phyloP scores from a whole-genome alignment of 257 asterid genomes.

The Euphrasia confusa region DNA sequence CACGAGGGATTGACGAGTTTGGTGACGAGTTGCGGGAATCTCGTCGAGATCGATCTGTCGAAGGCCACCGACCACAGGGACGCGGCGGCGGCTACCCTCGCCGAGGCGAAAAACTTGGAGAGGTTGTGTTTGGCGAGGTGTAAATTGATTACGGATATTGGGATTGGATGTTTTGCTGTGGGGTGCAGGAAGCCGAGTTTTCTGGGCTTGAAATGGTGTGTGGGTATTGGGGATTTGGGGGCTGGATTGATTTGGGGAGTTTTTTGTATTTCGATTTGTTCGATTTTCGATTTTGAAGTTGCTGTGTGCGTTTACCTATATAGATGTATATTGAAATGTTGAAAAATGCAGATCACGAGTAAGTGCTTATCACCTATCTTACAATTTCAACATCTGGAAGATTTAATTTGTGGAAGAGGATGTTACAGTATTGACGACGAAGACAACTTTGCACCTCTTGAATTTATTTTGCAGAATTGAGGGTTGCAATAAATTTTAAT shows the following conservation, averaged over 20 bases:
- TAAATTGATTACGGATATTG: slow-evolving; percentile 70
- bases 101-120: slow-evolving; percentile 85
- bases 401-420: slow-evolving; percentile 63
- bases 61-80: slow-evolving; percentile 70
- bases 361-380: slow-evolving; percentile 60
- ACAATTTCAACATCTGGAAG: slow-evolving; percentile 67
- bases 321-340: background rate
- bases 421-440: slow-evolving; percentile 82
- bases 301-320: no score
- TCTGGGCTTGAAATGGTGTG: slow-evolving; percentile 82
- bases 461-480: background rate
- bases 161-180: slow-evolving; percentile 85
- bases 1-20: slow-evolving; percentile 61
- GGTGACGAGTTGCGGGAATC: slow-evolving; percentile 50
- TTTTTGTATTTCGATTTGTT: no score
- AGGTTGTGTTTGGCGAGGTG: slow-evolving; percentile 74
- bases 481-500: no score
- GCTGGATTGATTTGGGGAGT: slow-evolving; percentile 45
- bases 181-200: slow-evolving; percentile 75
- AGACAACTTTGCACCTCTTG: slow-evolving; percentile 48
- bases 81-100: slow-evolving; percentile 59
- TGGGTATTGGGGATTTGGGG: slow-evolving; percentile 85
- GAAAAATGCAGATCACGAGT: slow-evolving; percentile 50
- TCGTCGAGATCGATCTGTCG: slow-evolving; percentile 79
- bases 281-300: background rate